A percentile compares a stretch with the other conserved stretches of the same genome.
phyloP scores from a whole-genome alignment of 2,329 filamentous ascomycete genomes.

The Sarocladiaceae sp. region DNA sequence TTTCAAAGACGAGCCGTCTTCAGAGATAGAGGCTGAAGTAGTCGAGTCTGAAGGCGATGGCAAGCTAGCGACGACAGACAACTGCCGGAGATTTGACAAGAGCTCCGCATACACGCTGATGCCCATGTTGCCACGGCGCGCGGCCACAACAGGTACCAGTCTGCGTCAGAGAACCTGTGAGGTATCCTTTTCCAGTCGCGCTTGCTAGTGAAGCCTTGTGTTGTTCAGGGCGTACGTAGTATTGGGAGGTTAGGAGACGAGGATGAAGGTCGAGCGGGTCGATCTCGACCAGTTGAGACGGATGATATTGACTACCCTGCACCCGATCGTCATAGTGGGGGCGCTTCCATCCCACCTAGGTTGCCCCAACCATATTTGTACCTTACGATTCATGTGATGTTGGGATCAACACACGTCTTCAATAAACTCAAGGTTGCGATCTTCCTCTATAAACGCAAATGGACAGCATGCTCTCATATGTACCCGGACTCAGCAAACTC shows the following conservation, averaged over 20 bases:
- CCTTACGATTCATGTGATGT: slow-evolving; percentile 7
- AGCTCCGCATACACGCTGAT: slow-evolving; percentile 56
- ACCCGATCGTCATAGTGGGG: slow-evolving; percentile 3
- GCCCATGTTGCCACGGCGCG: not conserved
- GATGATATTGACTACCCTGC: not conserved
- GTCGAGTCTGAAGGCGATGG: slow-evolving; percentile 33
- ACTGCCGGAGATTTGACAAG: slow-evolving; percentile 56
- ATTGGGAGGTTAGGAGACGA: too few species aligned
- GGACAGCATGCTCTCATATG: slow-evolving; percentile 28
- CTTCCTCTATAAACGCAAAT: slow-evolving; percentile 15
- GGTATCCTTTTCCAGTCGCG: not conserved
- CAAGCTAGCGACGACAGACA: slow-evolving; percentile 52
- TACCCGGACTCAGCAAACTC: slow-evolving; percentile 23
- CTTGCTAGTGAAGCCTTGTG: not conserved
- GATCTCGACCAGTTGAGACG: too few species aligned
- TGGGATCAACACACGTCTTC: too few species aligned
- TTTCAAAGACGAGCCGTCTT: slow-evolving; percentile 38
- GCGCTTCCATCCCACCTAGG: too few species aligned
- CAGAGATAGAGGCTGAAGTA: slow-evolving; percentile 38
- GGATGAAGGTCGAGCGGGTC: too few species aligned
- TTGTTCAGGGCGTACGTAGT: too few species aligned
- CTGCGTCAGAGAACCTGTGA: too few species aligned
- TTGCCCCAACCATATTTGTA: not conserved
- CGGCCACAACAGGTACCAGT: too few species aligned
- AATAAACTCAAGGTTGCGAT: too few species aligned